Evolutionary conservation across 106 monocot genomes (phyloP).

Genomic region (Acorus calamus): DNA sequence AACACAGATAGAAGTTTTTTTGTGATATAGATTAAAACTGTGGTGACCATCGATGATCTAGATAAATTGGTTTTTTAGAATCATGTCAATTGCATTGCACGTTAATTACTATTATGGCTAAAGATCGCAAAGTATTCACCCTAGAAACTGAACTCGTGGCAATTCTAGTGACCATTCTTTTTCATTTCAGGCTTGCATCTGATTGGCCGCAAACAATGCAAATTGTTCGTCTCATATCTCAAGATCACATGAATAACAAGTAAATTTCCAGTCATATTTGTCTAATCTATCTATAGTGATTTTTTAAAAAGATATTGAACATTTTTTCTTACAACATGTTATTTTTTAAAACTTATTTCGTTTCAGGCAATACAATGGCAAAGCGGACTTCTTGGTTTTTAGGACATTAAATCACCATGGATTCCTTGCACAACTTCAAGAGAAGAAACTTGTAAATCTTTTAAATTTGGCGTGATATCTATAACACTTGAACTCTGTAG

Average conservation of each 20-base stretch:
- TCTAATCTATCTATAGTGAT: background rate
- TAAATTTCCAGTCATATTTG: conserved; percentile 1
- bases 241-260: conserved; percentile 99
- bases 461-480: background rate
- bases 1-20: too few relatives aligned
- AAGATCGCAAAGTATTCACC: background rate
- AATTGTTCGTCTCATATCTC: conserved; percentile 92
- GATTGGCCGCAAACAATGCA: conserved; percentile 97
- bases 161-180: background rate
- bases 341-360: background rate
- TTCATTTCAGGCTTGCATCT: conserved; percentile 68
- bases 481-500: too few relatives aligned
- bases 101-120: too few relatives aligned
- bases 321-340: background rate
- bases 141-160: background rate
- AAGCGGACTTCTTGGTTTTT: conserved; percentile 91
- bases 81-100: too few relatives aligned
- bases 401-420: conserved; percentile 90
- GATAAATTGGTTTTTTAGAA: too few relatives aligned
- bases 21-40: too few relatives aligned
- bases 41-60: too few relatives aligned
- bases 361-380: conserved; percentile 81
- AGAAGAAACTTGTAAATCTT: conserved; percentile 85
- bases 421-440: conserved; percentile 90
- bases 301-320: background rate